phyloP scores from a whole-genome alignment of 2,329 filamentous ascomycete species.

The Colletotrichum sp. region DNA sequence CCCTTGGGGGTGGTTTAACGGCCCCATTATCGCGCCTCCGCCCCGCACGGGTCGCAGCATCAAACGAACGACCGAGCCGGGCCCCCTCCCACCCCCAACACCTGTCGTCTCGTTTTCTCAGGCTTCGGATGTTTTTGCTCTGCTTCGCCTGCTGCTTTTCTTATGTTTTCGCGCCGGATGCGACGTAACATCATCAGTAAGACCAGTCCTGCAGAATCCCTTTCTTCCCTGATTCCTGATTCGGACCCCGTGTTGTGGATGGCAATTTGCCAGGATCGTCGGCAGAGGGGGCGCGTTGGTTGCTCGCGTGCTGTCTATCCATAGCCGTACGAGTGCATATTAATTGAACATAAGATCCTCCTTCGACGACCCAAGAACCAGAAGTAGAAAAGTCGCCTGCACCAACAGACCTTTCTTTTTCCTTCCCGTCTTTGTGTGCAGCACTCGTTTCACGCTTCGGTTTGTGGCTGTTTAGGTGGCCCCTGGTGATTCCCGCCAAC shows the following conservation, averaged over 20 bases:
- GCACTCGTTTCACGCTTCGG: slow-evolving; percentile 6
- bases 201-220: not conserved
- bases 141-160: not conserved
- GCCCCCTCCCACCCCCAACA: not conserved
- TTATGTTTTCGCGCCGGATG: not conserved
- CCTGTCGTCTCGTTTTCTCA: not conserved
- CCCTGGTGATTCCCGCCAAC: not conserved
- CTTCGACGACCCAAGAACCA: not conserved
- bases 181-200: not conserved
- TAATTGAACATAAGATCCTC: not conserved
- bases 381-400: not conserved
- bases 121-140: not conserved
- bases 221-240: not conserved
- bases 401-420: not conserved
- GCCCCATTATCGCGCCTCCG: not conserved
- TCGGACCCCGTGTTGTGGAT: not conserved
- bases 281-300: not conserved
- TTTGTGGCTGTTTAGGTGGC: not conserved
- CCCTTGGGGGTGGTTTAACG: not conserved
- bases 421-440: not conserved
- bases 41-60: not conserved
- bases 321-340: not conserved
- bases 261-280: not conserved
- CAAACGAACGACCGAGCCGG: not conserved
- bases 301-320: not conserved